A percentile compares a stretch with the other conserved stretches of the same genome.
These are phyloP conservation scores for Patellifolia procumbens DNA, from an alignment of 179 eudicot genomes.

Conservation along the genomic window DNA sequence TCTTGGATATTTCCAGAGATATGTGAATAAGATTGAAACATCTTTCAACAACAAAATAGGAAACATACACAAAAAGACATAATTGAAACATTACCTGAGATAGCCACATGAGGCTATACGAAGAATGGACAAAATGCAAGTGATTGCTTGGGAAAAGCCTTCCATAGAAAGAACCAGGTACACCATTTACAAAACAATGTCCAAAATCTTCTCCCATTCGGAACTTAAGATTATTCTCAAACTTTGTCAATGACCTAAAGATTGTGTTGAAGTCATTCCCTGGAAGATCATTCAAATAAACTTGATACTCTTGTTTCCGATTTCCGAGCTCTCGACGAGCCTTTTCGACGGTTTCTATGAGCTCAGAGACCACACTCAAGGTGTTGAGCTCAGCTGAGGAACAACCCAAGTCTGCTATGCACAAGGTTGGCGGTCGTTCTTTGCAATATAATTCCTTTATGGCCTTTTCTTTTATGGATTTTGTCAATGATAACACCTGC, in stretches of 20 bases:
- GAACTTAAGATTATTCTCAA: constrained; percentile 23
- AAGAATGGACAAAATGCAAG: constrained; percentile 64
- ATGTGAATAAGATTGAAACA: too few relatives aligned
- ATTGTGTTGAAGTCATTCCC: constrained; percentile 62
- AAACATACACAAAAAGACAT: too few relatives aligned
- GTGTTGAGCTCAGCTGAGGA: constrained; percentile 24
- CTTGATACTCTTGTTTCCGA: constrained; percentile 33
- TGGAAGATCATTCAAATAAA: constrained; percentile 51
- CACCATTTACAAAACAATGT: constrained; percentile 43
- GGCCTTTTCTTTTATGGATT: constrained; percentile 26
- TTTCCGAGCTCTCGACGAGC: neutral
- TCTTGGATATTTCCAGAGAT: too few relatives aligned
- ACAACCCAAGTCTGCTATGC: constrained; percentile 35
- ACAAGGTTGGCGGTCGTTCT: constrained; percentile 6
- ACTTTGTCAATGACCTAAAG: constrained; percentile 39
- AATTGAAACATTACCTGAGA: constrained; percentile 17
- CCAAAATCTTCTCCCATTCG: constrained; percentile 12
- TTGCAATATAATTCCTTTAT: constrained; percentile 11
- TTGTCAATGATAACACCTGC: constrained; percentile 14
- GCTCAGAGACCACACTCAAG: constrained; percentile 21
- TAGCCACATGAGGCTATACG: constrained; percentile 54
- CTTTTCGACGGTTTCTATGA: constrained; percentile 30
- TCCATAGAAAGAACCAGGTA: constrained; percentile 66
- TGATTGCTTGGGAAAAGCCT: constrained; percentile 49
- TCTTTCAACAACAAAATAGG: too few relatives aligned